A percentile compares a stretch with the other conserved stretches of the same genome.
phyloP scores from a whole-genome alignment of 2,329 filamentous ascomycete genomes.

The Pyricularia pennisetigena region DNA sequence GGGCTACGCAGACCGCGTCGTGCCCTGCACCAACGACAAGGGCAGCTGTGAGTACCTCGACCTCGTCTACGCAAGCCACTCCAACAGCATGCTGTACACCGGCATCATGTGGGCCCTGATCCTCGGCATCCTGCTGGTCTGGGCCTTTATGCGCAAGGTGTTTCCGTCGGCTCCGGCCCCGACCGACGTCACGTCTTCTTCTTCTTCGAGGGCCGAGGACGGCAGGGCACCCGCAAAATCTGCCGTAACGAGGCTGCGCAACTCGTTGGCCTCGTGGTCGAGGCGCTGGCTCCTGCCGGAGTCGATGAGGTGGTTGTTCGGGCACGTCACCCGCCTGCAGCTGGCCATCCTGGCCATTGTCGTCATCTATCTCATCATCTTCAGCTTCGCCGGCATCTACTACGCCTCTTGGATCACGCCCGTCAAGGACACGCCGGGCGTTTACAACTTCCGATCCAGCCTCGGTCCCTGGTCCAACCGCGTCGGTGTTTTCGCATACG shows the following conservation, averaged over 20 bases:
- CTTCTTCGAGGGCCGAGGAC: slow-evolving; percentile 13
- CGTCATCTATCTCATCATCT: slow-evolving; percentile 53
- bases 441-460: slow-evolving; percentile 54
- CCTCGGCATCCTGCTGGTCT: slow-evolving; percentile 30
- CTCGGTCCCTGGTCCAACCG: slow-evolving; percentile 62
- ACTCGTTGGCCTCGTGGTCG: slow-evolving; percentile 27
- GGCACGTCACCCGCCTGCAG: slow-evolving; percentile 58
- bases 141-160: slow-evolving; percentile 23
- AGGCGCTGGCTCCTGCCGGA: slow-evolving; percentile 53
- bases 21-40: slow-evolving; percentile 34
- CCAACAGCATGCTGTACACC: slow-evolving; percentile 37
- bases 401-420: slow-evolving; percentile 65
- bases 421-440: slow-evolving; percentile 40
- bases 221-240: neutral
- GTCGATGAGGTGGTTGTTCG: slow-evolving; percentile 47
- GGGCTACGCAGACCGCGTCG: slow-evolving; percentile 33
- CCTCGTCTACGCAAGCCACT: slow-evolving; percentile 37
- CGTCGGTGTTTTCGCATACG: slow-evolving; percentile 61
- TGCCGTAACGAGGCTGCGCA: slow-evolving; percentile 18
- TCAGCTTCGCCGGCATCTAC: slow-evolving; percentile 57
- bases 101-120: slow-evolving; percentile 40
- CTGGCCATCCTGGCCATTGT: slow-evolving; percentile 50
- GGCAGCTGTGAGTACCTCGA: slow-evolving; percentile 42
- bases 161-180: slow-evolving; percentile 9
- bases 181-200: slow-evolving; percentile 13